Evolutionary conservation across 495 filamentous ascomycete genomes (phyloP).

Genomic region (Stereocaulon alpinum): DNA sequence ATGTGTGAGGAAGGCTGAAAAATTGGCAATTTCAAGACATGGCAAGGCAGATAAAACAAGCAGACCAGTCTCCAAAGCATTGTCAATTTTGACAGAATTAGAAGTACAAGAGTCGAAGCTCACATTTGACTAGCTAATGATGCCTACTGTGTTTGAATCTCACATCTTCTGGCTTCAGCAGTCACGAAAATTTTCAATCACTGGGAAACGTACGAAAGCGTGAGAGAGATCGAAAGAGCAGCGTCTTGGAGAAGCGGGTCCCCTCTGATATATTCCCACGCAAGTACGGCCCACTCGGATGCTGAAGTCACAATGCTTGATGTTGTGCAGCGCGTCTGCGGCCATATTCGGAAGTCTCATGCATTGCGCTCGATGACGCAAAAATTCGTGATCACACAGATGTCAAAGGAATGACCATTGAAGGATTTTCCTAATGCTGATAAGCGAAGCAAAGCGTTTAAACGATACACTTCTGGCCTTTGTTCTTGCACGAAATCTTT

Average conservation of each 20-base stretch:
- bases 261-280: neutral
- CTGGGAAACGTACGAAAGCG: neutral
- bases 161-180: too few species aligned
- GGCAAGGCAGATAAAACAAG: too few species aligned
- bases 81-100: too few species aligned
- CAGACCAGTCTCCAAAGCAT: too few species aligned
- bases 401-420: neutral
- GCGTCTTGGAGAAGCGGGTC: neutral
- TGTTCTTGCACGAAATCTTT: neutral
- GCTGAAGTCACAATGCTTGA: neutral
- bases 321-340: neutral
- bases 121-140: too few species aligned
- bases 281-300: neutral
- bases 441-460: neutral
- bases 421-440: neutral
- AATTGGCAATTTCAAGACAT: too few species aligned
- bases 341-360: neutral
- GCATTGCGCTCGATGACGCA: constrained; percentile 6
- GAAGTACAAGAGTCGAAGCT: too few species aligned
- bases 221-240: neutral
- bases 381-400: neutral
- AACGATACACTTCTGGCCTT: neutral
- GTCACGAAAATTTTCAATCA: too few species aligned
- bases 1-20: too few species aligned
- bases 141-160: too few species aligned